phyloP scores from a whole-genome alignment of 1,284 basidiomycete species.

The Pseudozyma tsukubaensis region DNA sequence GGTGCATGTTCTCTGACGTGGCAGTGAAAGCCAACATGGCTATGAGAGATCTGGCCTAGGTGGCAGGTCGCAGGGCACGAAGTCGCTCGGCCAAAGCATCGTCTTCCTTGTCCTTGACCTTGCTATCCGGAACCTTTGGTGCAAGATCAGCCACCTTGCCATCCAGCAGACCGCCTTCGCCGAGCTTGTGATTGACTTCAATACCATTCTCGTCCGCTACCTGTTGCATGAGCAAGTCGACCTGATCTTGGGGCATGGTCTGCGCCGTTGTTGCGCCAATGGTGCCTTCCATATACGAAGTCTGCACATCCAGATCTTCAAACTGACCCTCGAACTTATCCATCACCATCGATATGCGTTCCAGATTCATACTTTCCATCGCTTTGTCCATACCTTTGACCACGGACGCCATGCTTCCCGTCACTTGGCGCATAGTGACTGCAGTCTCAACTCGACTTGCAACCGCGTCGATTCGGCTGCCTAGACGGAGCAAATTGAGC shows the following conservation, averaged over 20 bases:
- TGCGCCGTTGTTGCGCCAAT: conserved; percentile 93
- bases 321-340: conserved; percentile 99
- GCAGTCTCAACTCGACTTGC: conserved; percentile 98
- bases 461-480: conserved; percentile 87
- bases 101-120: conserved; percentile 71
- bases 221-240: conserved; percentile 89
- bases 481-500: conserved; percentile 75
- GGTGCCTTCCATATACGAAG: conserved; percentile 96
- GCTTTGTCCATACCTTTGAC: conserved; percentile 99
- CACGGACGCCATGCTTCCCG: conserved; percentile 94
- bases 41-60: conserved; percentile 12
- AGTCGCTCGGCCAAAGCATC: conserved; percentile 78
- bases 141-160: conserved; percentile 71
- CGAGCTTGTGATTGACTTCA: conserved; percentile 90
- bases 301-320: conserved; percentile 96
- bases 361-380: conserved; percentile 99
- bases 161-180: conserved; percentile 75
- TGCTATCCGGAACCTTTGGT: conserved; percentile 31
- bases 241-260: conserved; percentile 95
- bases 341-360: conserved; percentile 96
- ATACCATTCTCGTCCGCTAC: conserved; percentile 98
- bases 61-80: conserved; percentile 64
- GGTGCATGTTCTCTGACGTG: too few relatives aligned
- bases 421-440: conserved; percentile 88
- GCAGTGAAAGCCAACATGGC: background rate